Evolutionary conservation across 768 basidiomycete genomes (phyloP).

Genomic region (Podaxis sp.): DNA sequence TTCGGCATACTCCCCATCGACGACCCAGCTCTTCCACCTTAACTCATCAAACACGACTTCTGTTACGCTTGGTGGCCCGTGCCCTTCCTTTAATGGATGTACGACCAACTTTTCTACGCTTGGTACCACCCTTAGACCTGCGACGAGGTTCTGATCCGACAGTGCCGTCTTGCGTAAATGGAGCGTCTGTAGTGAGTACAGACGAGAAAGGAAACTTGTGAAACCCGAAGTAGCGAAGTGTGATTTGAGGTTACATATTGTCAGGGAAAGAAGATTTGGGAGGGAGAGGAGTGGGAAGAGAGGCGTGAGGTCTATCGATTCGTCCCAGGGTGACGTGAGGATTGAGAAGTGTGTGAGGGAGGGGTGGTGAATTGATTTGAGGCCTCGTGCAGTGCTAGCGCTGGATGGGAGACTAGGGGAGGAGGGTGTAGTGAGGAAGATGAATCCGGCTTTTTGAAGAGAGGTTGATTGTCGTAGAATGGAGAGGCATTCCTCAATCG

Average conservation of each 20-base stretch:
- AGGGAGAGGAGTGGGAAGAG: constrained; percentile 36
- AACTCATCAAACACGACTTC: constrained; percentile 34
- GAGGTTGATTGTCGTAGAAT: constrained; percentile 28
- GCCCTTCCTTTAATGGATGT: constrained; percentile 22
- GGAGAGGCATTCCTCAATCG: constrained; percentile 31
- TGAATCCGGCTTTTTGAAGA: constrained; percentile 28
- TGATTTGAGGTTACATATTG: constrained; percentile 38
- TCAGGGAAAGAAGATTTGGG: constrained; percentile 35
- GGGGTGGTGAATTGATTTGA: constrained; percentile 27
- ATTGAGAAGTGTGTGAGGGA: constrained; percentile 35
- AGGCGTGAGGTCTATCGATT: constrained; percentile 32
- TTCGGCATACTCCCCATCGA: constrained; percentile 14
- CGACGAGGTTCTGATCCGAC: constrained; percentile 33
- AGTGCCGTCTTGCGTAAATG: constrained; percentile 39
- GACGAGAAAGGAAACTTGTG: constrained; percentile 32
- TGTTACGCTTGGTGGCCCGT: constrained; percentile 30
- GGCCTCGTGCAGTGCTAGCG: constrained; percentile 2
- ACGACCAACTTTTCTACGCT: constrained; percentile 35
- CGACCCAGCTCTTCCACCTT: constrained; percentile 28
- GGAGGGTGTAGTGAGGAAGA: constrained; percentile 23
- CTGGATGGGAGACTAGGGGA: background rate
- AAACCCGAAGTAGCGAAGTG: constrained; percentile 31
- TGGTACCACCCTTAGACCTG: constrained; percentile 31
- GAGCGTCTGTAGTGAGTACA: constrained; percentile 32
- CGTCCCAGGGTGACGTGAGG: constrained; percentile 36